A percentile compares a stretch with the other conserved stretches of the same genome.
These are phyloP conservation scores for Hyaloraphidium curvatum DNA, from an alignment of 192 early-diverging fungal genomes.

Conservation along the genomic window DNA sequence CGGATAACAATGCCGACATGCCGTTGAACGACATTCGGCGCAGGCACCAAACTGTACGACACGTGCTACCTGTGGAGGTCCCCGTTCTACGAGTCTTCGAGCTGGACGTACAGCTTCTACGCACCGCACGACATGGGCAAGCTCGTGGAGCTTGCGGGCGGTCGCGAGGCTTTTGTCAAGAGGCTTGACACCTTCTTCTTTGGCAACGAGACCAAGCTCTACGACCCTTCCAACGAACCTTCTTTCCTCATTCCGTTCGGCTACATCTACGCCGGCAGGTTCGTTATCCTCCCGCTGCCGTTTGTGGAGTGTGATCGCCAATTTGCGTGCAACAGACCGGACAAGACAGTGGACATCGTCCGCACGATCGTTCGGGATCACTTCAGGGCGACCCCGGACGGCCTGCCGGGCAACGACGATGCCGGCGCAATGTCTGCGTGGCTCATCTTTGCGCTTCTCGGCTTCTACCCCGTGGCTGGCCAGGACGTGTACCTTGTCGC, in stretches of 20 bases:
- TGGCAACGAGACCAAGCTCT: conserved; percentile 4
- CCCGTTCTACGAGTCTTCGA: conserved; percentile 17
- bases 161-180: conserved; percentile 8
- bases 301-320: too few species aligned
- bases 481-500: conserved; percentile 12
- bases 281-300: too few species aligned
- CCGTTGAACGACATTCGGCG: too few species aligned
- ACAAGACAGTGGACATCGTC: too few species aligned
- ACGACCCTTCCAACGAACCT: conserved; percentile 17
- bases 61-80: neutral
- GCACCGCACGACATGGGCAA: conserved; percentile 13
- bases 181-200: conserved; percentile 16
- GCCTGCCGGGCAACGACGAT: conserved; percentile 14
- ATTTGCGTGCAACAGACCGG: too few species aligned
- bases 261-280: conserved; percentile 14
- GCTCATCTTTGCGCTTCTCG: conserved; percentile 9
- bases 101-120: conserved; percentile 18
- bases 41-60: too few species aligned
- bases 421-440: conserved; percentile 10
- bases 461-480: conserved; percentile 13
- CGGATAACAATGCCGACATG: too few species aligned
- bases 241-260: conserved; percentile 13
- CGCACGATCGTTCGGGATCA: too few species aligned
- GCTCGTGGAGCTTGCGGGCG: conserved; percentile 10
- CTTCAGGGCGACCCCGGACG: conserved; percentile 8